Conservation (phyloP, 1,139 yeast genomes). For the Blastobotrys buckinghamii region DNA sequence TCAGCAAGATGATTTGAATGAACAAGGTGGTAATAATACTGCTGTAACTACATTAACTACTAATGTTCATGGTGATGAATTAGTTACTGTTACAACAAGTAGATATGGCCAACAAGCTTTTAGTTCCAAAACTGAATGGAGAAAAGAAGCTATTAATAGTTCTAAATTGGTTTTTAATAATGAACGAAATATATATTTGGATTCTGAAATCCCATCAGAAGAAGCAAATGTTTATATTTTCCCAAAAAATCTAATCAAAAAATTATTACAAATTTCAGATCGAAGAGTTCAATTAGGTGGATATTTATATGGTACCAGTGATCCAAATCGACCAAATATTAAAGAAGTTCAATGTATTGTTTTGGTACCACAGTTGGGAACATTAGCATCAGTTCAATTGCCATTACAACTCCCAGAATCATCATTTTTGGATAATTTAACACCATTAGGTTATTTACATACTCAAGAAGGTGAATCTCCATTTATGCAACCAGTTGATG, state of each 20-base stretch:
- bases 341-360: slow-evolving; percentile 75
- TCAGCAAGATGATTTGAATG: slow-evolving; percentile 45
- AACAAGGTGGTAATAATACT: slow-evolving; percentile 68
- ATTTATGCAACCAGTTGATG: slow-evolving; percentile 59
- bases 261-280: slow-evolving; percentile 77
- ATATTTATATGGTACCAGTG: slow-evolving; percentile 60
- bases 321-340: slow-evolving; percentile 60
- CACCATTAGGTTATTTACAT: slow-evolving; percentile 44
- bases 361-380: slow-evolving; percentile 86
- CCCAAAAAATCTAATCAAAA: slow-evolving; percentile 75
- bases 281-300: slow-evolving; percentile 80
- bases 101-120: slow-evolving; percentile 82
- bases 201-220: slow-evolving; percentile 33
- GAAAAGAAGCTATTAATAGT: slow-evolving; percentile 77
- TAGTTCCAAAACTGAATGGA: slow-evolving; percentile 86
- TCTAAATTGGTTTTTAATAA: slow-evolving; percentile 67
- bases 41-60: slow-evolving; percentile 81
- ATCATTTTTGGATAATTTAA: slow-evolving; percentile 32
- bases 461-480: slow-evolving; percentile 61
- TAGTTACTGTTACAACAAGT: slow-evolving; percentile 87
- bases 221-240: slow-evolving; percentile 53
- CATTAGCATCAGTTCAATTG: slow-evolving; percentile 57
- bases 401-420: slow-evolving; percentile 44
- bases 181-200: slow-evolving; percentile 63
- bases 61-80: slow-evolving; percentile 94